Percentiles rank a stretch among this genome's conserved stretches.
These are phyloP conservation scores for Chlamydomonas applanata DNA, from an alignment of 139 green algal genomes.

Conservation along the genomic window DNA sequence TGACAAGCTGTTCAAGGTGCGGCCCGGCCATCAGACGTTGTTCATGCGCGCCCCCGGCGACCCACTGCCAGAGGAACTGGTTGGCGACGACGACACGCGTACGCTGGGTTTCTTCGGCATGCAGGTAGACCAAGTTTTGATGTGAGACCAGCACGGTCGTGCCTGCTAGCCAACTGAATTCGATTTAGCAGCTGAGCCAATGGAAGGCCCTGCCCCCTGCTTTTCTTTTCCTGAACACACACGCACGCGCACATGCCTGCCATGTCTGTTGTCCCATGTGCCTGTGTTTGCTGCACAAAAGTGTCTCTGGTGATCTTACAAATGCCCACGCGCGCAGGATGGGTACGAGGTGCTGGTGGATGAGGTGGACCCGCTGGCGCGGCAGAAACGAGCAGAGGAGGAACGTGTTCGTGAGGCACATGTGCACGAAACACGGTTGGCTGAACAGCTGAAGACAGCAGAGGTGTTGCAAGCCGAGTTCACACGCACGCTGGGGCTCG, in stretches of 20 bases:
- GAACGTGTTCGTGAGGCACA: conserved; percentile 1
- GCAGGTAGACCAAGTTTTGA: conserved; percentile 11
- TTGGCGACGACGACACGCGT: conserved; percentile 9
- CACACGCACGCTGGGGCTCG: too few species aligned
- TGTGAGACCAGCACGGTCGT: not conserved
- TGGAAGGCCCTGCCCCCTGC: too few species aligned
- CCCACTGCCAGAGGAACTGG: conserved; percentile 32
- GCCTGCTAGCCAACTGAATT: too few species aligned
- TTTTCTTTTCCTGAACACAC: not conserved
- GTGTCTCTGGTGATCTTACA: not conserved
- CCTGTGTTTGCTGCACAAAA: too few species aligned
- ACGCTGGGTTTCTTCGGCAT: conserved; percentile 22
- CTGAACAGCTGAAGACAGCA: conserved; percentile 21
- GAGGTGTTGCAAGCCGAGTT: conserved; percentile 16
- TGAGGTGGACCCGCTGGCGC: conserved; percentile 14
- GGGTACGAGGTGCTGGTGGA: conserved; percentile 32
- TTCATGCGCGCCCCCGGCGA: conserved; percentile 25
- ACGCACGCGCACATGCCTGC: not conserved
- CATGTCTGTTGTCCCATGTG: too few species aligned
- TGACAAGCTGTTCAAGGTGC: conserved; percentile 55
- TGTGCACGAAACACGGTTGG: conserved; percentile 12
- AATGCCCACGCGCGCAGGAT: conserved; percentile 7
- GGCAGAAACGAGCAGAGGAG: not conserved
- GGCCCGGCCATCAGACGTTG: conserved; percentile 20
- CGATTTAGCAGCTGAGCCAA: too few species aligned